A percentile compares a stretch with the other conserved stretches of the same genome.
phyloP scores from a whole-genome alignment of 768 basidiomycete genomes.

The Podaxis rugospora region DNA sequence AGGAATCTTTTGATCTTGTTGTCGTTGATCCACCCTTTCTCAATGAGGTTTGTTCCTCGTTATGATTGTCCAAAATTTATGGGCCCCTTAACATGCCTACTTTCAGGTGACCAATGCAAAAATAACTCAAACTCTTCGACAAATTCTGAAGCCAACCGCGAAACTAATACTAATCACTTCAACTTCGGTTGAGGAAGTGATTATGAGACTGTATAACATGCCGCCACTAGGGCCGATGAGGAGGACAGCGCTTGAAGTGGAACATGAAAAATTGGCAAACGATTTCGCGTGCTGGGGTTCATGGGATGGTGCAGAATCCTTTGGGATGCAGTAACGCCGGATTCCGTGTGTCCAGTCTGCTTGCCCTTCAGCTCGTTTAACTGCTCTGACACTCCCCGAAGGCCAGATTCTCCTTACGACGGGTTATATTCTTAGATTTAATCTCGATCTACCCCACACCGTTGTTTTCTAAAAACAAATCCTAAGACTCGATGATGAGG shows the following conservation, averaged over 20 bases:
- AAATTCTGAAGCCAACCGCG: constrained; percentile 35
- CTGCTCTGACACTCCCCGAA: background rate
- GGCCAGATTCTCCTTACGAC: background rate
- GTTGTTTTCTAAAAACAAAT: no score
- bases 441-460: no score
- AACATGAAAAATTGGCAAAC: constrained; percentile 36
- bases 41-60: constrained; percentile 32
- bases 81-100: background rate
- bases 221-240: constrained; percentile 35
- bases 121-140: constrained; percentile 31
- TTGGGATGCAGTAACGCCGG: constrained; percentile 16
- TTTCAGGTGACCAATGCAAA: constrained; percentile 35
- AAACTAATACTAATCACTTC: constrained; percentile 38
- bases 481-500: no score
- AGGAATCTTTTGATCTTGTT: constrained; percentile 30
- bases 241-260: constrained; percentile 27
- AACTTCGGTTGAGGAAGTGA: constrained; percentile 29
- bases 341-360: background rate
- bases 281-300: constrained; percentile 41
- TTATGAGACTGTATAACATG: constrained; percentile 29
- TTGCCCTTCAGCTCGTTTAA: no score
- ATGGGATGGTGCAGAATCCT: constrained; percentile 35
- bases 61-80: background rate
- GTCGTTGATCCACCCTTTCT: constrained; percentile 44
- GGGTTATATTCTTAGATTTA: no score